Base-by-base conservation (phyloP, 129 eudicot species). In the Tagetes erecta region DNA sequence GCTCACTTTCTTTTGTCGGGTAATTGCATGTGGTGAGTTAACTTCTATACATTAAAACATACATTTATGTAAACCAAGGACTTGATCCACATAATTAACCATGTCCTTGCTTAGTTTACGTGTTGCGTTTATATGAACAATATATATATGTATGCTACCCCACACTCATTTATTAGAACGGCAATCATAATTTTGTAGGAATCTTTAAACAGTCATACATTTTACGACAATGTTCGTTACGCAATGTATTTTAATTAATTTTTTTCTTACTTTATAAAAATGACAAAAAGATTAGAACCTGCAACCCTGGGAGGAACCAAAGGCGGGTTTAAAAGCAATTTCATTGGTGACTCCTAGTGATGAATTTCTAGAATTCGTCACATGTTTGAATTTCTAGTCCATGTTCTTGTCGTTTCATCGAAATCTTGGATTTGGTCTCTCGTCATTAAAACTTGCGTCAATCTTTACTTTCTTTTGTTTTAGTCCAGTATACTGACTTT, bases 1-100 rank as follows among this genome's bases (percentile, higher is more conserved):
- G 9, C 35, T 60, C 45, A 38, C 36, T 40, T 38, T 11, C 62
- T 74, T 13, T 52, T 11, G 49, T 44, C 49, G 9, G 2, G 12
- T 59, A 59, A 78, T 59, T 70, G 81, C 81, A 60, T 78, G 71
- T 78, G 76, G 60, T 69, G 81, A 78, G 8, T 78, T 70, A 62
- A 33, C 42, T 70, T 40, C 57, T 12, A 34, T 12, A 72, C 56
- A 62, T 78, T 38, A 70, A 27, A 51, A 70, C 71, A 36, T 45
- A 27, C 57, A 70, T 70, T 70, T 46, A 76, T 76, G 79, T 76
- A 45, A 76, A 70, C 52, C 70, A 37, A 46, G 50, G 77, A 62
- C 64, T 78, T 78, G 52, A 69, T 70, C 57, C 13, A 27, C 65
- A 59, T 59, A 52, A 70, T 36, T 60, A 69, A 78, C 42, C 75